Conservation (phyloP, 2,329 filamentous ascomycete genomes). For the Alternaria angustiovoidea region DNA sequence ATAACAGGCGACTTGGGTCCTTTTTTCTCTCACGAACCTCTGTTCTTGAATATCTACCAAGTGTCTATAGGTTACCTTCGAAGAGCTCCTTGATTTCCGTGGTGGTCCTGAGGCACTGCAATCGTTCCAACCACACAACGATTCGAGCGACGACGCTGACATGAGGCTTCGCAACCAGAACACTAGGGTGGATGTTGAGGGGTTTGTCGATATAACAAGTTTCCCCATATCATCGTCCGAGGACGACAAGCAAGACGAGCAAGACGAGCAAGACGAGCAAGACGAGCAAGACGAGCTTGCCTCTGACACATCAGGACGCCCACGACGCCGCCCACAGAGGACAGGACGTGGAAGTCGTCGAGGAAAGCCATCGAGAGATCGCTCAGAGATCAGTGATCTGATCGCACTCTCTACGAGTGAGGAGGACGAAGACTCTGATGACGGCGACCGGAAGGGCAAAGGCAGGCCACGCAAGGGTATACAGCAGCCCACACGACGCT, state of each 20-base stretch:
- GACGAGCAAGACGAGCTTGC: constrained; percentile 24
- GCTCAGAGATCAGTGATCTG: constrained; percentile 22
- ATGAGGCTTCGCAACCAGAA: constrained; percentile 38
- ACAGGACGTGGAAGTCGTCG: constrained; percentile 16
- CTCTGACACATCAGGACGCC: constrained; percentile 16
- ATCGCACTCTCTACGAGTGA: constrained; percentile 33
- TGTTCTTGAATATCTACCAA: constrained; percentile 1
- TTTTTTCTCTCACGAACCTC: not conserved
- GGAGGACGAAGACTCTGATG: constrained; percentile 33
- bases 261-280: constrained; percentile 22
- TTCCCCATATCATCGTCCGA: constrained; percentile 45
- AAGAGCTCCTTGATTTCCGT: constrained; percentile 54
- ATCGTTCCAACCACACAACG: constrained; percentile 47
- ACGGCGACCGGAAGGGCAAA: constrained; percentile 18
- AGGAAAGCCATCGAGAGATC: constrained; percentile 23
- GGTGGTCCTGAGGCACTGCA: constrained; percentile 59
- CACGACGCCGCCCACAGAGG: constrained; percentile 22
- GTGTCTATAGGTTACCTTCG: constrained; percentile 54
- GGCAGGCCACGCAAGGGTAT: constrained; percentile 27
- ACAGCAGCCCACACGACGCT: constrained; percentile 40
- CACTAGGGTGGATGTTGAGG: constrained; percentile 23
- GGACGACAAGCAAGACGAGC: constrained; percentile 29
- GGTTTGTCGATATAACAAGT: constrained; percentile 41
- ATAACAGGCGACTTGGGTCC: not conserved
- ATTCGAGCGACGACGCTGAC: constrained; percentile 25